Base-by-base conservation (phyloP, 1,284 basidiomycete genomes). In the Thelephora terrestris region DNA sequence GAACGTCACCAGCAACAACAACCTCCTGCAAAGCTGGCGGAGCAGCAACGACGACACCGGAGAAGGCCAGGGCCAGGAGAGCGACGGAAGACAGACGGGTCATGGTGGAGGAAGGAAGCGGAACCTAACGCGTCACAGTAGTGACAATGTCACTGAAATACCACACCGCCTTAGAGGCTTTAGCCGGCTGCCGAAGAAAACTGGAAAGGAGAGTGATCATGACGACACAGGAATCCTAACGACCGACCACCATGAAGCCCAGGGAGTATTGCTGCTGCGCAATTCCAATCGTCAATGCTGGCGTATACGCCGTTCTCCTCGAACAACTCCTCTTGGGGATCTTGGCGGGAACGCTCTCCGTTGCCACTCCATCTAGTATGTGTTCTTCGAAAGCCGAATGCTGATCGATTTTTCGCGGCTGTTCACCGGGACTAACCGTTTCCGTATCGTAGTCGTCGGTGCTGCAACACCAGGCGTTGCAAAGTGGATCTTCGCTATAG, bases 191-290 rank as follows among this genome's bases (percentile, higher is more conserved):
- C 39, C 1, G 20, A 25, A 37, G 20, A 4, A 37, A 5, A 37
- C 35, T 16, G 20, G 20, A 37, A 42, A 12, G 12, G 39, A 12
- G 39, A 20, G 39, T n/a, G n/a, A n/a, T n/a, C n/a, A 12, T 39
- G 29, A 10, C 29, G 14, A 20, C 39, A 42, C 20, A 25, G 20
- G 25, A 42, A 21, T 5, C 20, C 18, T 14, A 42, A 4, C 9
- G 12, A 23, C 39, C 18, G 20, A 21, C 25, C 39, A 42, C 46
- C 51, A 70, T 70, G 78, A 85, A 81, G 63, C 66, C 78, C 42
- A 71, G 81, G 70, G 79, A 87, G 34, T 86, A 87, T 57, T 87
- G 85, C 55, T 87, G 84, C 60, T 85, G 83, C 60, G 91, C 91
- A 45, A 84, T 94, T 53, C 91, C 91, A 4, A 68, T 90, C 46